Evolutionary conservation across 2,329 filamentous ascomycete genomes (phyloP), one percentile per base, ranked within the genome.

Genomic region (Paradendryphiella salina): DNA sequence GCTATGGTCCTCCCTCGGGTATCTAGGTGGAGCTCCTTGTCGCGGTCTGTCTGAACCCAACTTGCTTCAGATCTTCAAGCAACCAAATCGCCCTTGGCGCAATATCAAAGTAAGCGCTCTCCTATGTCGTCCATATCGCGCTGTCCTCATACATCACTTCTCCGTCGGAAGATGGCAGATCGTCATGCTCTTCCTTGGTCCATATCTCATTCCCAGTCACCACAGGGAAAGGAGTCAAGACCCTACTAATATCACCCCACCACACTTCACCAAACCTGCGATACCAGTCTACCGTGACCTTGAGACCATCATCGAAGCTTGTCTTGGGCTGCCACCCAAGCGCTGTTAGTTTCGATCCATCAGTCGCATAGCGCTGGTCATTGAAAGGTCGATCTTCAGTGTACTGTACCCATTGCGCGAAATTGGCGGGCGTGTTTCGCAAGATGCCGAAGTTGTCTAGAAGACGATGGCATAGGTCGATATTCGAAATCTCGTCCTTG

Each of bases 401-500:
- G 72, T 89, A 87, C 70, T 87, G 84, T 61, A 92, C 82, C 81
- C 85, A 88, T 62, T 80, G 80, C 51, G 80, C 77, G 46, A 86
- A 78, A 45, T 85, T 79, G 10, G 63, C 50, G 5, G 76, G 73
- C 8, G 61, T 69, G 10, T 46, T 43, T 42, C 65, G 57, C 9
- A 64, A 52, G 50, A 88, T 79, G 15, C 78, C 79, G 67, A 90
- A 84, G 49, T 85, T 78, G 26, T 78, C 76, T 20, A 92, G 78
- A 14, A 93, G 77, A 69, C 80, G 82, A 52, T 76, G 74, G 72
- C 88, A 88, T 5, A 93, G 78, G 2, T 85, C 79, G 14, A 88
- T 76, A 68, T 92, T 92, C 57, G 87, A 88, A 38, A 92, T 82
- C 69, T 92, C 88, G 68, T 91, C 87, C 53, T 82, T 81, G 0